Conservation (phyloP, 495 filamentous ascomycete species). For the Aspergillus olivimuriae region DNA sequence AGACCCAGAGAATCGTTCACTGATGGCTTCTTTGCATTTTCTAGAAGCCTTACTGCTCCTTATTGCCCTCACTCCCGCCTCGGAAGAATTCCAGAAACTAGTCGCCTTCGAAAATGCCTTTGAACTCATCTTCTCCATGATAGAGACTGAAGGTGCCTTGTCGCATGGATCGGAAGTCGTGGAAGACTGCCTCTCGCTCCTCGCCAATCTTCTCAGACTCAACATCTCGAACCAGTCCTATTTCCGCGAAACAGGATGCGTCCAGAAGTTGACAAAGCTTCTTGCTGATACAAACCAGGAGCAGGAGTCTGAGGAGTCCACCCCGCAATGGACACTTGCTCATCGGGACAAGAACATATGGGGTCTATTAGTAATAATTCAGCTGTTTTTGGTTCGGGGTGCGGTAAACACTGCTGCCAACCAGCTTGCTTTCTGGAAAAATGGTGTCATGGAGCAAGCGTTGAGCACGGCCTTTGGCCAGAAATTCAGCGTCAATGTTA, state of each 20-base stretch:
- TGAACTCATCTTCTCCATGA: conserved; percentile 74
- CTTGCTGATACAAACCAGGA: conserved; percentile 56
- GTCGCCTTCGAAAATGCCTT: conserved; percentile 94
- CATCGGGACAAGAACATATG: conserved; percentile 89
- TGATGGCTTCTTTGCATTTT: too few species aligned
- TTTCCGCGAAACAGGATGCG: conserved; percentile 85
- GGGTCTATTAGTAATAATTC: conserved; percentile 77
- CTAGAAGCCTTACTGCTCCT: conserved; percentile 62
- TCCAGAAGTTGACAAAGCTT: conserved; percentile 64
- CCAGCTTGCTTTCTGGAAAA: conserved; percentile 77
- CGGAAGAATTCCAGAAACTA: conserved; percentile 84
- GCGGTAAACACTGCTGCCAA: conserved; percentile 76
- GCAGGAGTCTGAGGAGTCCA: conserved; percentile 51
- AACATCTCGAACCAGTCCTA: conserved; percentile 91
- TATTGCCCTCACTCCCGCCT: conserved; percentile 61
- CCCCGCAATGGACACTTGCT: conserved; percentile 64
- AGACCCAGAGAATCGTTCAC: conserved; percentile 12
- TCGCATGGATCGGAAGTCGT: conserved; percentile 82
- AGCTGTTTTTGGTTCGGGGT: conserved; percentile 76
- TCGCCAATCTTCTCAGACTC: conserved; percentile 83
- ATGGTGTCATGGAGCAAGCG: conserved; percentile 73
- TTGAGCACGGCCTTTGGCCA: conserved; percentile 80
- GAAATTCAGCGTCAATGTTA: conserved; percentile 66
- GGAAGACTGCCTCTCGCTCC: conserved; percentile 88
- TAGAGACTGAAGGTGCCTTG: conserved; percentile 74